Evolutionary conservation across 2,329 filamentous ascomycete genomes (phyloP).

Genomic region (Emmonsiellopsis sp.): DNA sequence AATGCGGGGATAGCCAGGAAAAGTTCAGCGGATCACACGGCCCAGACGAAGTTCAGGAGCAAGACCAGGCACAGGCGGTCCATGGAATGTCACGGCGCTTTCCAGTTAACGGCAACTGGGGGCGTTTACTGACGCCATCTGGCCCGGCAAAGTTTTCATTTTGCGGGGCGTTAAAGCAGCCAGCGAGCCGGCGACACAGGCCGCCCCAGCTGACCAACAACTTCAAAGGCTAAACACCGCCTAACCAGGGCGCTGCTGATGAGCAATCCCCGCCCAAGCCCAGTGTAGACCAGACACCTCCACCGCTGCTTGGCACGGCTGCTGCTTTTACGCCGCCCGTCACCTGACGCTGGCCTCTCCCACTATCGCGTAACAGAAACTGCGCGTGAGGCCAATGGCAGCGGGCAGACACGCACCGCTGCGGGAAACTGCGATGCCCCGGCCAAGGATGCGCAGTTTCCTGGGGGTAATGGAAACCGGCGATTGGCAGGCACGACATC

Average conservation of each 20-base stretch:
- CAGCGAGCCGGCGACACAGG: background rate
- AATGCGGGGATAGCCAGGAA: background rate
- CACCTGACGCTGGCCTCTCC: background rate
- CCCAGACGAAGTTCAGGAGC: background rate
- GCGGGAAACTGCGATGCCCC: background rate
- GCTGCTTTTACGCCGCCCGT: conserved; percentile 1
- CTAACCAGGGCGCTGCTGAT: no score
- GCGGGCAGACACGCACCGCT: background rate
- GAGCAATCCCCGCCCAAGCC: no score
- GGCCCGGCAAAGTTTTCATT: background rate
- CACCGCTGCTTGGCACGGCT: background rate
- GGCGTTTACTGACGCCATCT: background rate
- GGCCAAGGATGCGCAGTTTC: background rate
- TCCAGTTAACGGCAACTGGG: conserved; percentile 16
- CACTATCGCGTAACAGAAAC: conserved; percentile 30
- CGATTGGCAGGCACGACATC: no score
- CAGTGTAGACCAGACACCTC: no score
- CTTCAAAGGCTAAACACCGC: no score
- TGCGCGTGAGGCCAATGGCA: conserved; percentile 20
- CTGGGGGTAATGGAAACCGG: background rate
- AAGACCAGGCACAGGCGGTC: background rate
- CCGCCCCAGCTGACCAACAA: no score
- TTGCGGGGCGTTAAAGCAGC: conserved; percentile 1
- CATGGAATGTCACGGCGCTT: conserved; percentile 5
- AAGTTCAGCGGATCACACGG: background rate